phyloP scores from a whole-genome alignment of 345 rosid species.

The Euphorbia pulcherrima region DNA sequence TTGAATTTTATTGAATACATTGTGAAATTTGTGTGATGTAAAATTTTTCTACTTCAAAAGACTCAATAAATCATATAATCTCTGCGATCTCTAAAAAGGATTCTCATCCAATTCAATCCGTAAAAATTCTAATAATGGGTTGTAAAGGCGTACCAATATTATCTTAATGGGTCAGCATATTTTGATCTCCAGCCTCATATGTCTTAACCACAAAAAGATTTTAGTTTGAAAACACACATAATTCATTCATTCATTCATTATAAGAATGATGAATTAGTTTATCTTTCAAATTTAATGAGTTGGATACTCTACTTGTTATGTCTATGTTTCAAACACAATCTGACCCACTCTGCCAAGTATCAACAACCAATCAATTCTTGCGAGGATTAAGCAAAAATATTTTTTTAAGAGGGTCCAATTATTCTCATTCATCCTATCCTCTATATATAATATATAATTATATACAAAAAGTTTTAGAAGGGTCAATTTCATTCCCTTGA shows the following conservation, averaged over 20 bases:
- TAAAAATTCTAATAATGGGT: neutral
- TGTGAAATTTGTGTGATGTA: no score
- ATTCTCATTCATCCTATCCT: no score
- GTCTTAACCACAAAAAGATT: neutral
- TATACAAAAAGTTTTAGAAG: neutral
- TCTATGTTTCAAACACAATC: neutral
- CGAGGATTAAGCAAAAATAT: slow-evolving; percentile 3
- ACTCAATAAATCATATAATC: no score
- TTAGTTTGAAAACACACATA: neutral
- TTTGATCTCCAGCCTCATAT: neutral
- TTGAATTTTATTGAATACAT: no score
- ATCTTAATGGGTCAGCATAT: neutral
- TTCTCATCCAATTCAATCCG: neutral
- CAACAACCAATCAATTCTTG: slow-evolving; percentile 5
- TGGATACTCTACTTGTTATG: neutral
- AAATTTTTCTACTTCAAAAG: no score
- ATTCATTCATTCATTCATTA: neutral
- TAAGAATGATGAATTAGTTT: neutral
- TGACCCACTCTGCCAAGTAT: neutral
- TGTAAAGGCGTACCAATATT: neutral
- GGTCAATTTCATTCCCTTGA: slow-evolving; percentile 3
- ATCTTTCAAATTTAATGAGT: neutral
- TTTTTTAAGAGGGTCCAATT: neutral
- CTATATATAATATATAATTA: no score
- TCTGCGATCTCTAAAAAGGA: no score